Evolutionary conservation across 2,329 filamentous ascomycete genomes (phyloP).

Genomic region (Colletotrichum lindemuthianum): DNA sequence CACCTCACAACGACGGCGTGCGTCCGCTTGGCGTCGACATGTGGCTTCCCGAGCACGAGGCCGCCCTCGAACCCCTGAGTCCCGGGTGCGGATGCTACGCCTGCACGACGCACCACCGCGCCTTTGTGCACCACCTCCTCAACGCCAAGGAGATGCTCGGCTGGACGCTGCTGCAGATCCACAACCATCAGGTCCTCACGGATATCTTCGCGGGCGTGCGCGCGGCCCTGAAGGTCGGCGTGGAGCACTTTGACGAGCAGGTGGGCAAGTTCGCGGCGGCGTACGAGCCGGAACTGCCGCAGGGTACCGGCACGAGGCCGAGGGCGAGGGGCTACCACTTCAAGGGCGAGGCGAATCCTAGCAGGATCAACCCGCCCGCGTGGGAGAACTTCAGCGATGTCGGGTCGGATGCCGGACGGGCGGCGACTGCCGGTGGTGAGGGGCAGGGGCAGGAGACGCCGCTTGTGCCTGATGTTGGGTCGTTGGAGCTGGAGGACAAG

Average conservation of each 20-base stretch:
- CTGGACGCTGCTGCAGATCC: slow-evolving; percentile 91
- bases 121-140: slow-evolving; percentile 88
- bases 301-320: slow-evolving; percentile 80
- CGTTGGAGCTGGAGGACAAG: slow-evolving; percentile 62
- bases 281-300: slow-evolving; percentile 79
- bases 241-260: slow-evolving; percentile 67
- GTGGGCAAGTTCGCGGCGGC: slow-evolving; percentile 52
- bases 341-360: slow-evolving; percentile 73
- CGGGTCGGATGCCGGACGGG: slow-evolving; percentile 33
- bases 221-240: slow-evolving; percentile 67
- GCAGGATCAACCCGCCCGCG: slow-evolving; percentile 73
- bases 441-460: slow-evolving; percentile 61
- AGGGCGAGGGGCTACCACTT: slow-evolving; percentile 85
- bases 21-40: slow-evolving; percentile 79
- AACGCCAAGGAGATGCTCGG: slow-evolving; percentile 95
- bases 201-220: slow-evolving; percentile 80
- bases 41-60: slow-evolving; percentile 72
- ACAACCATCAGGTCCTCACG: slow-evolving; percentile 82
- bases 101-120: slow-evolving; percentile 84
- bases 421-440: slow-evolving; percentile 50
- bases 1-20: slow-evolving; percentile 16
- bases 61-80: slow-evolving; percentile 70
- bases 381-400: slow-evolving; percentile 66
- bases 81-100: slow-evolving; percentile 81
- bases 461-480: slow-evolving; percentile 57